phyloP scores from a whole-genome alignment of 176 grass and related monocot species.

The Triticum monococcum region DNA sequence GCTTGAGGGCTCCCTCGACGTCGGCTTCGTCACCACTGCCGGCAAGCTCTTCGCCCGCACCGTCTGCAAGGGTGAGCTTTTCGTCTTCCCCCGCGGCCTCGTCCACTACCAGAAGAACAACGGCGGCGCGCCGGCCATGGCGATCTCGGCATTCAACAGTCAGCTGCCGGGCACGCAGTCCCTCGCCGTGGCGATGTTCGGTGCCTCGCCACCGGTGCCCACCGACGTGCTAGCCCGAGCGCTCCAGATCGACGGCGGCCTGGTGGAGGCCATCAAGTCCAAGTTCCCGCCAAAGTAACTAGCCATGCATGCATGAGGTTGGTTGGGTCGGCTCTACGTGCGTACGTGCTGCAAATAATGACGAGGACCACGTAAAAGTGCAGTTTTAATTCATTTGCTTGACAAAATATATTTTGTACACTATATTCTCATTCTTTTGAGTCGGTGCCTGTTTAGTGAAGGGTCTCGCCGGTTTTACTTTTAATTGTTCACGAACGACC shows the following conservation, averaged over 20 bases:
- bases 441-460: background rate
- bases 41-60: background rate
- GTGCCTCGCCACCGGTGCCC: background rate
- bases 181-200: background rate
- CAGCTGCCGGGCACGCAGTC: background rate
- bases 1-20: background rate
- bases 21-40: background rate
- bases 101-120: constrained; percentile 6
- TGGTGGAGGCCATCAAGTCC: constrained; percentile 1
- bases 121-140: background rate
- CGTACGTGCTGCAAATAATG: background rate
- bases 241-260: too few relatives aligned
- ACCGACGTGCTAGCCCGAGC: background rate
- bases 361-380: background rate
- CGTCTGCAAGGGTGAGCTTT: background rate
- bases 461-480: background rate
- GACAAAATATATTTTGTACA: too few relatives aligned
- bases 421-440: background rate
- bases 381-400: background rate
- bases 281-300: background rate
- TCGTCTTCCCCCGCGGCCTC: background rate
- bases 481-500: background rate
- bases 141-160: background rate
- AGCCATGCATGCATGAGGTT: background rate
- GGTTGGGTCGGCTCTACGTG: background rate